These are phyloP conservation scores for Fusarium sp. DNA, from an alignment of 2,329 filamentous ascomycete genomes.

Conservation along the genomic window DNA sequence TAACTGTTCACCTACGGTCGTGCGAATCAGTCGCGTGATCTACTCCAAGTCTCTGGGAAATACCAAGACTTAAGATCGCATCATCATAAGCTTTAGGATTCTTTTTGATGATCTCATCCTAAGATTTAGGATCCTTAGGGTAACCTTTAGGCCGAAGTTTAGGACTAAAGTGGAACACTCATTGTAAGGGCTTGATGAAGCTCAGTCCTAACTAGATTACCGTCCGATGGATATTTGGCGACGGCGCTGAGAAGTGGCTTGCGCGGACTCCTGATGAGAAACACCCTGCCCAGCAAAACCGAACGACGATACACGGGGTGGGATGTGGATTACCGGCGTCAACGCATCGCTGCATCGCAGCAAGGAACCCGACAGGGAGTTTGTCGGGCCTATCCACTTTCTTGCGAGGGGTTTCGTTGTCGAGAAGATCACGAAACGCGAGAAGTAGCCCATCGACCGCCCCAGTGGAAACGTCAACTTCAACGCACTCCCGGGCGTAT, in stretches of 20 bases:
- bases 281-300: neutral
- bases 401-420: neutral
- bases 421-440: neutral
- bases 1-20: rapidly evolving
- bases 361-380: neutral
- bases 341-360: neutral
- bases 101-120: neutral
- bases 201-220: no score
- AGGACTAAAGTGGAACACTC: no score
- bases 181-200: no score
- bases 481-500: neutral
- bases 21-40: rapidly evolving
- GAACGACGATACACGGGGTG: neutral
- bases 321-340: neutral
- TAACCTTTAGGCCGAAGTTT: no score
- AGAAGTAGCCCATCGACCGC: no score
- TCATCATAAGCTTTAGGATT: neutral
- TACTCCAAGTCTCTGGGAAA: no score
- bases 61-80: rapidly evolving
- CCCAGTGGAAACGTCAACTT: neutral
- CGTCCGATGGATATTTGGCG: no score
- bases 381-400: rapidly evolving
- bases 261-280: rapidly evolving
- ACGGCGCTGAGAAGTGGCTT: neutral
- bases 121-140: rapidly evolving